Base-by-base conservation (phyloP, 306 rosid species). In the Fagus crenata region DNA sequence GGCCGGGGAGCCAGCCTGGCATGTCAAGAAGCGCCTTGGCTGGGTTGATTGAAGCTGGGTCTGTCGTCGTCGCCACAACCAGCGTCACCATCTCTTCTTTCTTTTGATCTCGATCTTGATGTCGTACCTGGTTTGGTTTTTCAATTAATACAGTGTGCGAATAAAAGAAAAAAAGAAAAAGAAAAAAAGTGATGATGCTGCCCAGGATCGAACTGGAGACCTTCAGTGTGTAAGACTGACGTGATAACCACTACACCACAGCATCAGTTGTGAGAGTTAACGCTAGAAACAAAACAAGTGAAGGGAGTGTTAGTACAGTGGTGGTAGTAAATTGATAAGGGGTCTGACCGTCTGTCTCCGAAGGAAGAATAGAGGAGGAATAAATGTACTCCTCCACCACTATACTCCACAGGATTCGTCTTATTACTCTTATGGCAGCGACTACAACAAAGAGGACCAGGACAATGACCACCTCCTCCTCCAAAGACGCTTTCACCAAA, bases 11-110 rank as follows among this genome's bases (percentile, higher is more conserved):
- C 97, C 97, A 95, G 0, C 96, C 97, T 3, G 97, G 89, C 84
- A 87, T 86, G 75, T 91, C 81, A 46, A 95, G 81, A 6, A 95
- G 91, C 39, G 83, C 91, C n/a, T 86, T 86, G 53, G 92, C 93
- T 0, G 98, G 99, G 89, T 95, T 92, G 83, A 95, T 73, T 12
- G 99, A 95, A 35, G 97, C 98, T 1, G 93, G 97, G 80, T 95
- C 99, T 28, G 81, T 39, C 3, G 87, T 87, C 37, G 99, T 95
- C 51, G 99, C 97, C 46, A 92, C 97, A 1, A 95, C 49, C 61
- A 95, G 86, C 42, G 82, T 56, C 91, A 90, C 97, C 99, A 95
- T 86, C 40, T 64, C 63, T 68, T 77, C 53, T 75, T 18, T 18
- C 46, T 53, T 22, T 22, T 22, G 28, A 22, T 22, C 28, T 22